Percentiles rank a stretch among this genome's conserved stretches.
Conservation (phyloP, 352 stramenopile genomes). For the Globisporangium sylvaticum region DNA sequence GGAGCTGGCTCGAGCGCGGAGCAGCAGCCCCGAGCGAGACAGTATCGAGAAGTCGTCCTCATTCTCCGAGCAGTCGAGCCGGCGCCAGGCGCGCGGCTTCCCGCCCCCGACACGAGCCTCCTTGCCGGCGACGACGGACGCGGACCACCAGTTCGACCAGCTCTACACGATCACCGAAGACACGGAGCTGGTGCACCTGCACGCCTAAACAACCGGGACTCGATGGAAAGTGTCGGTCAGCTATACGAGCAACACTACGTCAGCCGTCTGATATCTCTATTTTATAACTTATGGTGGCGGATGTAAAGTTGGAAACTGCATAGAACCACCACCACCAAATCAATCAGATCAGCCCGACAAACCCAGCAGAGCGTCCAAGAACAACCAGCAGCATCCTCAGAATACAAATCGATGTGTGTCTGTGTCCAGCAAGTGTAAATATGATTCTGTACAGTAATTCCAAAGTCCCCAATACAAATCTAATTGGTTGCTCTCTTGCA, state of each 20-base stretch:
- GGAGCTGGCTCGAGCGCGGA: neutral
- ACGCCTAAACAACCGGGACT: neutral
- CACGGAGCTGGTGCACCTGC: slow-evolving; percentile 28
- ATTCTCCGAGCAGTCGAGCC: neutral
- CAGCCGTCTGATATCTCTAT: neutral
- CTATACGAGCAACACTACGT: neutral
- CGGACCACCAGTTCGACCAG: slow-evolving; percentile 29
- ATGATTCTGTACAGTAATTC: neutral
- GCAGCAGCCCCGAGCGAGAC: neutral
- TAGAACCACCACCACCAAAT: neutral
- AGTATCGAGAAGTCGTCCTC: neutral
- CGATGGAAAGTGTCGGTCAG: neutral
- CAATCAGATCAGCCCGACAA: neutral
- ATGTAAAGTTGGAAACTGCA: neutral
- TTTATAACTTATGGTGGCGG: neutral
- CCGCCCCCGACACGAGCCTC: slow-evolving; percentile 22
- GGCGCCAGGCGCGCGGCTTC: slow-evolving; percentile 16
- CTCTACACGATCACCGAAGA: slow-evolving; percentile 61
- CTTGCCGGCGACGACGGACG: slow-evolving; percentile 10
- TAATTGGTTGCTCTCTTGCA: neutral
- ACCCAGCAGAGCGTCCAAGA: neutral
- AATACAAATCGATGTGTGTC: neutral
- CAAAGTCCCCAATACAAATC: neutral
- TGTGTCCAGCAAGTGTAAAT: neutral
- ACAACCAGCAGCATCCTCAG: neutral